Evolutionary conservation across 2,329 filamentous ascomycete species (phyloP), one percentile per base, ranked within the genome.

Genomic region (Anisogramma anomala): DNA sequence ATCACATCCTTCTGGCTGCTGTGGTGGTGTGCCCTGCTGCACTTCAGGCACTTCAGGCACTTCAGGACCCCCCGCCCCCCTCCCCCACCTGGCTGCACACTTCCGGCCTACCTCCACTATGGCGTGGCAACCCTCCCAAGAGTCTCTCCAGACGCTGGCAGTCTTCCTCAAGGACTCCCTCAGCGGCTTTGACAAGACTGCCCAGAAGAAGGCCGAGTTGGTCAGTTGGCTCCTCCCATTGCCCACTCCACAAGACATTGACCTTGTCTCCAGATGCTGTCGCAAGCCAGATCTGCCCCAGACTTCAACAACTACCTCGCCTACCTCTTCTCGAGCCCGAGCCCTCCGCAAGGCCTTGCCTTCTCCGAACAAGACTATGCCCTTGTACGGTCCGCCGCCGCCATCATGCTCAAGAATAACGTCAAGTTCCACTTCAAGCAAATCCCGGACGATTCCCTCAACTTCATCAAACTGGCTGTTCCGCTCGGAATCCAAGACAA

Each of bases 281-380:
- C 77, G 50, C 84, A 94, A 66, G 91, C 89, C 47, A 93, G 85
- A 59, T 67, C 71, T 39, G 91, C 84, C 9, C 88, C 88, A 36
- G 89, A 96, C 60, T 84, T 95, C 68, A 89, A 93, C 68, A 96
- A 96, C 65, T 98, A 98, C 62, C 79, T 98, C 33, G 84, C 85
- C 52, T 95, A 84, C 62, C 75, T 98, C 48, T 85, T 94, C 62
- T 85, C 84, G 46, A 86, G 75, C 53, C 60, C 76, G 42, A 71
- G 78, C 49, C 67, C 71, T 37, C 76, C 82, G 34, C 62, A 68
- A 42, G 77, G 69, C 48, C 66, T 84, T 56, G 67, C 68, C 51
- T 73, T 75, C 52, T 73, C 70, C 39, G 55, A 68, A 50, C 56
- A 71, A 49, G 69, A 84, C 57, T 80, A 86, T 65, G 74, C 82